Base-by-base conservation (phyloP, 2,329 filamentous ascomycete genomes). In the Colletotrichum orchidophilum region DNA sequence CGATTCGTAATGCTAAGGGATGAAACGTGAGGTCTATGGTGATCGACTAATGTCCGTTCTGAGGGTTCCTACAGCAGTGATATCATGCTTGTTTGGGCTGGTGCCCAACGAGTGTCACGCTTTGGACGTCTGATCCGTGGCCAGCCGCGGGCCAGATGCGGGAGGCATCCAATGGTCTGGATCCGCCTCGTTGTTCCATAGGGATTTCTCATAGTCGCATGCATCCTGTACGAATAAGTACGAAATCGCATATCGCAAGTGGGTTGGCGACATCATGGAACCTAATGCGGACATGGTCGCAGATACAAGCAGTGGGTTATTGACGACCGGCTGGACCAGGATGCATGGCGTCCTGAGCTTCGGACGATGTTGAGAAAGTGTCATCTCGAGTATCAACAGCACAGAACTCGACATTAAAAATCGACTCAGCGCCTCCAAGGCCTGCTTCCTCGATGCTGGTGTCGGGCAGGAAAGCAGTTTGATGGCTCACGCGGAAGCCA, bases 401-500 rank as follows among this genome's bases (percentile, higher is more conserved):
- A 53, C 42, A 53, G 39, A n/a, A 27, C 49, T 31, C 9, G 27
- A 53, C 59, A 69, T n/a, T 52, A 18, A 46, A 49, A 58, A 46
- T 39, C n/a, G 39, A 46, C 18, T 8, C 39, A 46, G 39, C 39
- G 18, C 35, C 49, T 53, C 46, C 58, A 49, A 26, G 13, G 21
- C 9, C 24, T 63, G 18, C 13, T 46, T 54, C 21, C 18, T 68
- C 26, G 50, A 63, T 46, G 53, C 68, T 53, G 53, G 62, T 42
- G 58, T 49, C 27, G 59, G 53, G 53, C 53, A 59, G 42, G 31
- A 33, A n/a, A 46, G 18, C 21, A 42, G 53, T 65, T 52, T 55
- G 69, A 27, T 29, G 24, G n/a, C 33, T 55, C 21, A 39, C 52
- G 65, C 65, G 70, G 63, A 68, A 54, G 15, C 53, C 60, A 70